A percentile compares a stretch with the other conserved stretches of the same genome.
Evolutionary conservation across 345 rosid species (phyloP).

Genomic region (Clausena lansium): DNA sequence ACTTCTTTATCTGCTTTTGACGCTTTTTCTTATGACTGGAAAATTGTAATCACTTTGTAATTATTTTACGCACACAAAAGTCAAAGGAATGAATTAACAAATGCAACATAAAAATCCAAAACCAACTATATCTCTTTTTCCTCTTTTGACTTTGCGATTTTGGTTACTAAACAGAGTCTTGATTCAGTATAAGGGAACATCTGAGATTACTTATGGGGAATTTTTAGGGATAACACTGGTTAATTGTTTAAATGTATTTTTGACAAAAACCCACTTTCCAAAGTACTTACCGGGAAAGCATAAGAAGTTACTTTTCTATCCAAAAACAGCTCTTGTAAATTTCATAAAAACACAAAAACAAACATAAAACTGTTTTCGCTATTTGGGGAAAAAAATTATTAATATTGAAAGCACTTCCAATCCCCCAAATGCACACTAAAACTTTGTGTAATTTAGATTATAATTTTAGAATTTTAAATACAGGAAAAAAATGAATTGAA

Average conservation of each 20-base stretch:
- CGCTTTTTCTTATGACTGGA: constrained; percentile 91
- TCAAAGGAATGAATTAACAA: background rate
- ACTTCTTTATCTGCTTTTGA: constrained; percentile 76
- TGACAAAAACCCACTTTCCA: background rate
- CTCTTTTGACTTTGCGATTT: background rate
- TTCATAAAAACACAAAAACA: background rate
- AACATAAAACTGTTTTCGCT: background rate
- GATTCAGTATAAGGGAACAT: background rate
- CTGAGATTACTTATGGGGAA: background rate
- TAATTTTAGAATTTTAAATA: background rate
- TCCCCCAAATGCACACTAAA: background rate
- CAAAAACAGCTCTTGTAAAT: background rate
- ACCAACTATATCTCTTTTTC: background rate
- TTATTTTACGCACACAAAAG: background rate
- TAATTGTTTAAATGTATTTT: background rate
- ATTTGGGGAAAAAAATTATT: background rate
- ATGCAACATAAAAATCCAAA: background rate
- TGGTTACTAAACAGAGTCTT: background rate
- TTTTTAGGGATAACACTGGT: background rate
- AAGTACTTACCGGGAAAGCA: background rate
- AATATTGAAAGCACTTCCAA: background rate
- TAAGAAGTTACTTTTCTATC: background rate
- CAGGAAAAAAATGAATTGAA: background rate
- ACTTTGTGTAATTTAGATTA: background rate
- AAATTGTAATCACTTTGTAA: constrained; percentile 17